Evolutionary conservation across 1,139 yeast genomes (phyloP), one percentile per base, ranked within the genome.

Genomic region (Protomyces pachydermus): DNA sequence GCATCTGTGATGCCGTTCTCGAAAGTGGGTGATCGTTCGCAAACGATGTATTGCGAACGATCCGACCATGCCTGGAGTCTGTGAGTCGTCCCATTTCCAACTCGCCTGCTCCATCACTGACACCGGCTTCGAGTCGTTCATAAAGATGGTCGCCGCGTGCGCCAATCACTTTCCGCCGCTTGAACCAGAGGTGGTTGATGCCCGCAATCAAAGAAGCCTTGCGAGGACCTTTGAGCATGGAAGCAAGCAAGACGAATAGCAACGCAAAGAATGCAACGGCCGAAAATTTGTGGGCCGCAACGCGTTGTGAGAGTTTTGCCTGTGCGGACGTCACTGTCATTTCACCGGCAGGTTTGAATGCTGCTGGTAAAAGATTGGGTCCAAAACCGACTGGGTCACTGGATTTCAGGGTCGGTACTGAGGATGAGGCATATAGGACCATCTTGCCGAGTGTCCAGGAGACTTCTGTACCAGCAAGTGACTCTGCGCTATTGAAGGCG

Each of bases 361-460:
- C 54, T 8, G 48, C 20, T 18, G 53, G 56, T 5, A 12, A 32
- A 1, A 55, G 45, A 18, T 79, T 80, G 42, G 81, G 81, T 32
- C 83, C 78, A n/a, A 82, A 67, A 71, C 80, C 71, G 77, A 85
- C 0, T 87, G 88, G 9, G 74, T 72, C 25, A 65, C 42, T 56
- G 16, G 32, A 32, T 14, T 37, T 18, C 9, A 3, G 16, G 9
- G 58, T 25, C 14, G 70, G 68, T 71, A 76, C 68, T 74, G 74
- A 75, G 46, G 74, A 72, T 10, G 80, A 75, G 0, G 80, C 78
- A 71, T 88, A 88, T 34, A 89, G 73, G 3, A 88, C 74, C 2
- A 95, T 95, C 61, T 91, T 78, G 1, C 96, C 96, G 56, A 88
- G 75, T 0, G 96, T 88, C 96, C 96, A 89, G 0, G 93, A 83